phyloP scores from a whole-genome alignment of 1,139 yeast genomes.

The Debaryomyces singareniensis region DNA sequence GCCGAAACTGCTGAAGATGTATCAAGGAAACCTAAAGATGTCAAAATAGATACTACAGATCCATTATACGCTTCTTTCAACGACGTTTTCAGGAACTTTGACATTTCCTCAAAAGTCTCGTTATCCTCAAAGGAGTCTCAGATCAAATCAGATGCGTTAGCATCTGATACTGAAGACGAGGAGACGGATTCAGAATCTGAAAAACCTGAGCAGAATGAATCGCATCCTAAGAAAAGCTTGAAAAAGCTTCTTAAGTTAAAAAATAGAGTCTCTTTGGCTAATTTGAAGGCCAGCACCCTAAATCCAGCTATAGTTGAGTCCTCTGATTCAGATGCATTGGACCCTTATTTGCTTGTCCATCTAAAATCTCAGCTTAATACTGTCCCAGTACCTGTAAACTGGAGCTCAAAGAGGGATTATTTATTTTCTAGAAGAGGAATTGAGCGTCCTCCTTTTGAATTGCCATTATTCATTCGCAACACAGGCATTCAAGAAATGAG shows the following conservation, averaged over 20 bases:
- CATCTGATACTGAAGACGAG: no score
- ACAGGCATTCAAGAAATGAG: slow-evolving; percentile 92
- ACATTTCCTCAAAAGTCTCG: slow-evolving; percentile 3
- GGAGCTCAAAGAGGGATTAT: slow-evolving; percentile 78
- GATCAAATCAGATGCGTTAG: slow-evolving; percentile 20
- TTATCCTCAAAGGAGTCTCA: slow-evolving; percentile 7
- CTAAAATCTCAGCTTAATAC: slow-evolving; percentile 63
- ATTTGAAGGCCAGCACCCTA: slow-evolving; percentile 52
- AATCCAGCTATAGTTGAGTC: slow-evolving; percentile 78
- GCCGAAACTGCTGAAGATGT: slow-evolving; percentile 2
- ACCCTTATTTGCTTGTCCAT: slow-evolving; percentile 61
- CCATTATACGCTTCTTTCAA: slow-evolving; percentile 32
- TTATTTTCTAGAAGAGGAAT: slow-evolving; percentile 65
- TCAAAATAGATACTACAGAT: background rate
- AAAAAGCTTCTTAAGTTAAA: slow-evolving; percentile 42
- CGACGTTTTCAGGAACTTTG: slow-evolving; percentile 36
- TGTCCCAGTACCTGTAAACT: slow-evolving; percentile 78
- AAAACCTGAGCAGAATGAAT: slow-evolving; percentile 5
- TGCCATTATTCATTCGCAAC: slow-evolving; percentile 72
- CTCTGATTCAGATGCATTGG: slow-evolving; percentile 80
- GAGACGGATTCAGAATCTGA: slow-evolving; percentile 11
- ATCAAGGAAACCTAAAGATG: slow-evolving; percentile 1
- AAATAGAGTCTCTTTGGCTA: slow-evolving; percentile 60
- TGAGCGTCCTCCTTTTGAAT: slow-evolving; percentile 67
- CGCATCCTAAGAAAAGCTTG: slow-evolving; percentile 12